Conservation (phyloP, 805 yeast species). For the Alloascoidea africana region DNA sequence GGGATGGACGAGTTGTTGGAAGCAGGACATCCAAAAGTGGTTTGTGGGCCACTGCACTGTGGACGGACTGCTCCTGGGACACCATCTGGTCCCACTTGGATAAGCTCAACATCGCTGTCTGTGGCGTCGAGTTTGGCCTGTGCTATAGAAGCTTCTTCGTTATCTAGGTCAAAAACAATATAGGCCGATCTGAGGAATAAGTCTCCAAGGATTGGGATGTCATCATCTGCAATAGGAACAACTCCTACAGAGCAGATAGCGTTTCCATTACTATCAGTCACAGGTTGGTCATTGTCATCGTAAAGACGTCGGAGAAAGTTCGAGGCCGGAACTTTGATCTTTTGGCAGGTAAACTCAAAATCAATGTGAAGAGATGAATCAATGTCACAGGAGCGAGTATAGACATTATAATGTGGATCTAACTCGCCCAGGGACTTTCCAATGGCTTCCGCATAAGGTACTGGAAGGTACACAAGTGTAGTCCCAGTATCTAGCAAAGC, state of each 20-base stretch:
- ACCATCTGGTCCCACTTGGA: conserved; percentile 1
- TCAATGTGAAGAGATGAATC: conserved; percentile 9
- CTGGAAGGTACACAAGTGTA: background rate
- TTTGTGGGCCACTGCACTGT: no score
- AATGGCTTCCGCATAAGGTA: background rate
- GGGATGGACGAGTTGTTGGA: no score
- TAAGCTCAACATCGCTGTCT: conserved; percentile 1
- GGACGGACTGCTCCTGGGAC: conserved; percentile 2
- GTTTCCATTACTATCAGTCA: conserved; percentile 2
- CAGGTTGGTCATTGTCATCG: background rate
- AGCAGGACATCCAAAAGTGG: no score
- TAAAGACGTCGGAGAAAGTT: conserved; percentile 6
- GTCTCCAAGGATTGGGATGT: conserved; percentile 30
- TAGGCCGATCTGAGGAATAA: conserved; percentile 34
- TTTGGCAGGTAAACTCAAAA: conserved; percentile 29
- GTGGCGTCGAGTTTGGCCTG: conserved; percentile 13
- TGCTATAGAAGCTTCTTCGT: conserved; percentile 29
- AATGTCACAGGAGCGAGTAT: background rate
- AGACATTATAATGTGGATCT: background rate
- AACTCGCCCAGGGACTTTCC: background rate
- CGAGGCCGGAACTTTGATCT: conserved; percentile 24
- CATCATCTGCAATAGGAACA: conserved; percentile 13
- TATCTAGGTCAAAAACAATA: conserved; percentile 37
- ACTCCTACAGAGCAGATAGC: conserved; percentile 2
- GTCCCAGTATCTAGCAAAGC: background rate